These are phyloP conservation scores for Alternaria burnsii DNA, from an alignment of 2,329 filamentous ascomycete genomes.

Conservation along the genomic window DNA sequence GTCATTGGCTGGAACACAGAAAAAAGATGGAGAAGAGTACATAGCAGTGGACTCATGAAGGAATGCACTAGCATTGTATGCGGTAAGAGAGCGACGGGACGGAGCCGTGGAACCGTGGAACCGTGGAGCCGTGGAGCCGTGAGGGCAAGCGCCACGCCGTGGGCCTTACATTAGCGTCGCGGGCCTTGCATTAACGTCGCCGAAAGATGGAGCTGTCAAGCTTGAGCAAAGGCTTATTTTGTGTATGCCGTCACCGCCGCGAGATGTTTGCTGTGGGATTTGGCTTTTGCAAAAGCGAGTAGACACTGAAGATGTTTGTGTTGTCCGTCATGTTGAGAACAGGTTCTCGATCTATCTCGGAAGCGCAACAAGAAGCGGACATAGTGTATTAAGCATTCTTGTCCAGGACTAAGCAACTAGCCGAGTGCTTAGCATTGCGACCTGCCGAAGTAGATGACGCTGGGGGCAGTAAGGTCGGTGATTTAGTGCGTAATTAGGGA, in stretches of 20 bases:
- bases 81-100: not conserved
- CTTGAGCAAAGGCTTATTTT: not conserved
- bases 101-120: not conserved
- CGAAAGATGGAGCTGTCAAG: not conserved
- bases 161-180: not conserved
- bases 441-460: not conserved
- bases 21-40: too few relatives aligned
- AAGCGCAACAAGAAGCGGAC: not conserved
- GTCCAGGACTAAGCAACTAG: not conserved
- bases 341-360: not conserved
- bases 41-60: not conserved
- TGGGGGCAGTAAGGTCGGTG: not conserved
- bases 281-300: not conserved
- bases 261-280: not conserved
- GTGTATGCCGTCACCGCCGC: not conserved
- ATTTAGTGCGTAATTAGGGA: not conserved
- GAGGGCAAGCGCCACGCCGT: not conserved
- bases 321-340: not conserved
- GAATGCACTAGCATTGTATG: not conserved
- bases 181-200: not conserved
- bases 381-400: not conserved
- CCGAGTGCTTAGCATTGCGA: not conserved
- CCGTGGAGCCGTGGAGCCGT: not conserved
- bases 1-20: too few relatives aligned
- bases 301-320: not conserved